Percentiles rank a stretch among this genome's conserved stretches.
phyloP scores from a whole-genome alignment of 1,284 basidiomycete species.

The Ustilago lituana region DNA sequence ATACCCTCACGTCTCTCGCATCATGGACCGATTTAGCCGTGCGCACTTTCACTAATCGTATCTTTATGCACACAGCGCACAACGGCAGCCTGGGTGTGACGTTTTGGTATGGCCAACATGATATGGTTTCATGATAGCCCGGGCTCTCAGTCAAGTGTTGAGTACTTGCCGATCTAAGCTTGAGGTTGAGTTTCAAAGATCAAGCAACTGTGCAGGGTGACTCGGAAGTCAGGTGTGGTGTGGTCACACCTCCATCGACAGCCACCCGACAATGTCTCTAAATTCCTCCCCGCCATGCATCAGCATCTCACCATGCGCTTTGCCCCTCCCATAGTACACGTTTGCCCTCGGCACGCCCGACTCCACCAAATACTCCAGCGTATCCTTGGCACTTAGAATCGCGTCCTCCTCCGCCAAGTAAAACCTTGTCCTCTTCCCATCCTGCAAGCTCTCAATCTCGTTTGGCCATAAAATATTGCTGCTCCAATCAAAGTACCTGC shows the following conservation, averaged over 20 bases:
- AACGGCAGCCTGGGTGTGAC: too few relatives aligned
- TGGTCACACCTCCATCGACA: conserved; percentile 23
- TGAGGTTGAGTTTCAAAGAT: too few relatives aligned
- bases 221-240: too few relatives aligned
- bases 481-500: conserved; percentile 61
- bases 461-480: conserved; percentile 61
- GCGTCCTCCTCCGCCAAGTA: conserved; percentile 58
- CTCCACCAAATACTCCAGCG: conserved; percentile 49
- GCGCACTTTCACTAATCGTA: too few relatives aligned
- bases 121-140: too few relatives aligned
- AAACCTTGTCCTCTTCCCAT: conserved; percentile 37
- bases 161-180: too few relatives aligned
- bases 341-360: conserved; percentile 43
- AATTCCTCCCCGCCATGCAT: conserved; percentile 51
- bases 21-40: neutral
- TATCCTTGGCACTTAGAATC: conserved; percentile 51
- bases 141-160: too few relatives aligned
- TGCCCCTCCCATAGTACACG: conserved; percentile 27
- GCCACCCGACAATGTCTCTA: conserved; percentile 33
- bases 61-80: too few relatives aligned
- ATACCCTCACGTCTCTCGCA: too few relatives aligned
- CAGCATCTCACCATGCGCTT: conserved; percentile 55
- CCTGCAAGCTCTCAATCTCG: conserved; percentile 47
- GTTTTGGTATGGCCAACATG: too few relatives aligned
- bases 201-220: too few relatives aligned